Conservation (phyloP, 2,329 filamentous ascomycete species). For the Fusarium pininemorale region DNA sequence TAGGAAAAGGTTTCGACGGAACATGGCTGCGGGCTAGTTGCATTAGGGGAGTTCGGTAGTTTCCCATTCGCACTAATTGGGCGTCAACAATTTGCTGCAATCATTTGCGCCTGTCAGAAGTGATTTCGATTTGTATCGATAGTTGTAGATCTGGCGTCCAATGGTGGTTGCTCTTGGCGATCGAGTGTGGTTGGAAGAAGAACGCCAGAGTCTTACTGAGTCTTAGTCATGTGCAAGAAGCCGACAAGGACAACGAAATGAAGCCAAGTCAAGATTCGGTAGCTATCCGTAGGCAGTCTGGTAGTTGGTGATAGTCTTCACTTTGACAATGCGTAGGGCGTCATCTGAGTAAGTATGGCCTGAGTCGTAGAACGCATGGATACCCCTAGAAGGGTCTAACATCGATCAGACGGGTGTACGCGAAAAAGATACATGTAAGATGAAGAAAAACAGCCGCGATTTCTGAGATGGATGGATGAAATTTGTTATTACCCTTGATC, state of each 20-base stretch:
- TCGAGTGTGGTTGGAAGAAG: not conserved
- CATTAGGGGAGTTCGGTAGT: conserved; percentile 14
- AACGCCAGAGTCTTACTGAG: not conserved
- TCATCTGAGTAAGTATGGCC: conserved; percentile 15
- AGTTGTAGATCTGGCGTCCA: conserved; percentile 9
- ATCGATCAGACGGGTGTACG: conserved; percentile 25
- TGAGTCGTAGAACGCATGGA: conserved; percentile 19
- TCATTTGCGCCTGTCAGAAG: conserved; percentile 24
- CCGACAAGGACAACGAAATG: not conserved
- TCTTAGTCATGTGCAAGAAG: conserved; percentile 1
- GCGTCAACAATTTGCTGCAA: conserved; percentile 5
- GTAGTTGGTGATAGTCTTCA: not conserved
- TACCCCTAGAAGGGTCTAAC: conserved; percentile 5
- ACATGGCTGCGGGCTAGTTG: conserved; percentile 15
- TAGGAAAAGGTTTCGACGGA: conserved; percentile 12
- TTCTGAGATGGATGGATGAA: conserved; percentile 9
- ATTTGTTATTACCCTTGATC: conserved; percentile 10
- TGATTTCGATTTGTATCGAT: conserved; percentile 5
- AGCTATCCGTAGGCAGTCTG: not conserved
- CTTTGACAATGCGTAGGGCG: not conserved
- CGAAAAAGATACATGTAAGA: conserved; percentile 18
- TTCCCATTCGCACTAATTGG: conserved; percentile 17
- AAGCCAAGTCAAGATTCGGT: not conserved
- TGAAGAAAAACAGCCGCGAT: conserved; percentile 24
- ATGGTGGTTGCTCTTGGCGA: not conserved